Evolutionary conservation across 2,329 filamentous ascomycete genomes (phyloP), one percentile per base, ranked within the genome.

Genomic region (Byssoonygena ceratinophila): DNA sequence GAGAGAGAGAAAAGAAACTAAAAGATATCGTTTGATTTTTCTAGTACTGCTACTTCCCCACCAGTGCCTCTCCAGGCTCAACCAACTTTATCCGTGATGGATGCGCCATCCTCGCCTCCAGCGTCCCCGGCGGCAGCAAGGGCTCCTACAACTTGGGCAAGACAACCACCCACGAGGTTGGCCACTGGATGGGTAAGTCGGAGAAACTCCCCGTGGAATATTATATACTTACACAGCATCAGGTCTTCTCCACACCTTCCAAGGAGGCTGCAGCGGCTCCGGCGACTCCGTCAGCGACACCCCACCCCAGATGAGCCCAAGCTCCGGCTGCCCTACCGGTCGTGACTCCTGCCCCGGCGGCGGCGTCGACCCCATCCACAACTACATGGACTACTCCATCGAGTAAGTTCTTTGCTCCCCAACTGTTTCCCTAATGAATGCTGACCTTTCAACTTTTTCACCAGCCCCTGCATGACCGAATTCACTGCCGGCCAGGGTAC

Each of bases 331-430:
- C 54, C 58, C 59, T 8, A 51, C 18, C 2, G 57, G 57, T 22
- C 56, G 60, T 16, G 64, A 67, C 29, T 59, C 60, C 9, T 67
- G 65, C 58, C 58, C 60, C 49, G 54, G 53, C 44, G 18, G 57
- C 12, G 65, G 64, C 1, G 14, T 59, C 23, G 65, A 67, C 50
- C 63, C 64, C 1, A 61, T 67, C 39, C 60, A 62, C 36, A 66
- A 67, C 55, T 65, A 59, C 58, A 67, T 67, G 64, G 62, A 66
- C 56, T 67, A 66, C 54, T 60, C 59, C 11, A 46, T 54, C 40
- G 60, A 61, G 58, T 51, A 57, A 59, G 57, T 51, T 3, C 7
- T 14, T 8, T 12, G 16, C 22, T 12, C 39, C 25, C 32, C 22
- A 25, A 22, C 34, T 48, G 11, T 18, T 22, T 7, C 4, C 6